Conservation (phyloP, 495 filamentous ascomycete species). For the Tuber umbilicatum region DNA sequence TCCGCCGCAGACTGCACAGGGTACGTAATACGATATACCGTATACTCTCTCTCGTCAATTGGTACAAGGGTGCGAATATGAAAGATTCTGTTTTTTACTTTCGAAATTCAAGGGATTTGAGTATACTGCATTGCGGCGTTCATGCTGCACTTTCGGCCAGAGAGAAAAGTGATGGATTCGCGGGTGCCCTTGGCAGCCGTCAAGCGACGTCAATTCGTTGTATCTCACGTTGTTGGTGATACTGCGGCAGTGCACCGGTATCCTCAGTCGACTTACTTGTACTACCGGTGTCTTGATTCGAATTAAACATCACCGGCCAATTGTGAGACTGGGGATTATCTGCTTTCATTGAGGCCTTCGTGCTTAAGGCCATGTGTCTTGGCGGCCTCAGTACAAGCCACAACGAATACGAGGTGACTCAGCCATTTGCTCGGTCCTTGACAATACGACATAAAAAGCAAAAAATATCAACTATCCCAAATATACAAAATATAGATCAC, state of each 20-base stretch:
- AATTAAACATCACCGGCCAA: background rate
- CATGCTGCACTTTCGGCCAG: no score
- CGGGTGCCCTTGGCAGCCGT: background rate
- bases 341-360: background rate
- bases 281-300: background rate
- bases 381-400: background rate
- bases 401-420: background rate
- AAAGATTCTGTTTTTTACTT: no score
- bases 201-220: background rate
- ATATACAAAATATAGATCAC: background rate
- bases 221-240: background rate
- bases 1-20: no score
- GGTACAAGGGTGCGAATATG: background rate
- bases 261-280: background rate
- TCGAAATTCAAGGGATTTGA: no score
- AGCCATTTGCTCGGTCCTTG: background rate
- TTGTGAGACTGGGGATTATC: background rate
- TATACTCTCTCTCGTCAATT: background rate
- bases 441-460: background rate
- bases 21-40: no score
- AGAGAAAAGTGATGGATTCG: background rate
- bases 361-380: background rate
- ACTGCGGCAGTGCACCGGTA: background rate
- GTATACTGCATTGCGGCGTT: no score
- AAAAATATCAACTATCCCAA: background rate